phyloP scores from a whole-genome alignment of 2,329 filamentous ascomycete genomes.

The Sarocladium strictum region DNA sequence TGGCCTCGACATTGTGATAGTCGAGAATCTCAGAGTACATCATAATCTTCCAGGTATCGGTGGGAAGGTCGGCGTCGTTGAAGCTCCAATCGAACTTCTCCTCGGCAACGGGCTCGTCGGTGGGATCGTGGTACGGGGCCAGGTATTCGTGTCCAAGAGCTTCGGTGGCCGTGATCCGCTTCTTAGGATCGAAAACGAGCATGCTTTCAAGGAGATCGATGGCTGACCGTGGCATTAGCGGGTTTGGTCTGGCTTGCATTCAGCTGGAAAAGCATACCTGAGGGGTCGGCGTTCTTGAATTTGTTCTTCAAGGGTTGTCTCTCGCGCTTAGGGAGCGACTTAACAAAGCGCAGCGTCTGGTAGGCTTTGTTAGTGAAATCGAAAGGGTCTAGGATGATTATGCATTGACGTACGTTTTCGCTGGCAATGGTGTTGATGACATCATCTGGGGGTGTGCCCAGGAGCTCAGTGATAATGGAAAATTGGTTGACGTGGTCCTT shows the following conservation, averaged over 20 bases:
- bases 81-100: conserved; percentile 99
- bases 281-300: conserved; percentile 89
- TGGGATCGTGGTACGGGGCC: conserved; percentile 92
- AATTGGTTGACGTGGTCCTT: conserved; percentile 99
- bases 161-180: conserved; percentile 80
- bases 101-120: conserved; percentile 89
- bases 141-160: conserved; percentile 91
- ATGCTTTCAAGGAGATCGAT: conserved; percentile 92
- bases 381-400: not conserved
- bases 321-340: conserved; percentile 92
- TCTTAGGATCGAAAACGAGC: conserved; percentile 98
- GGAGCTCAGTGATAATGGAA: conserved; percentile 96
- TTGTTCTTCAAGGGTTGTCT: conserved; percentile 80
- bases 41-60: conserved; percentile 99
- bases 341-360: conserved; percentile 91
- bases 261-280: conserved; percentile 48
- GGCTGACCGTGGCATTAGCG: conserved; percentile 42
- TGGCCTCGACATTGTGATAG: conserved; percentile 85
- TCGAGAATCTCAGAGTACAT: conserved; percentile 99
- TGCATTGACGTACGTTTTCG: conserved; percentile 67
- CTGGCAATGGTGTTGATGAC: conserved; percentile 98
- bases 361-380: conserved; percentile 14
- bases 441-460: conserved; percentile 95
- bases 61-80: conserved; percentile 93
- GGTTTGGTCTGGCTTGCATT: too few species aligned